These are phyloP conservation scores for Chytriomyces sp. DNA, from an alignment of 192 early-diverging fungal species.

Conservation along the genomic window DNA sequence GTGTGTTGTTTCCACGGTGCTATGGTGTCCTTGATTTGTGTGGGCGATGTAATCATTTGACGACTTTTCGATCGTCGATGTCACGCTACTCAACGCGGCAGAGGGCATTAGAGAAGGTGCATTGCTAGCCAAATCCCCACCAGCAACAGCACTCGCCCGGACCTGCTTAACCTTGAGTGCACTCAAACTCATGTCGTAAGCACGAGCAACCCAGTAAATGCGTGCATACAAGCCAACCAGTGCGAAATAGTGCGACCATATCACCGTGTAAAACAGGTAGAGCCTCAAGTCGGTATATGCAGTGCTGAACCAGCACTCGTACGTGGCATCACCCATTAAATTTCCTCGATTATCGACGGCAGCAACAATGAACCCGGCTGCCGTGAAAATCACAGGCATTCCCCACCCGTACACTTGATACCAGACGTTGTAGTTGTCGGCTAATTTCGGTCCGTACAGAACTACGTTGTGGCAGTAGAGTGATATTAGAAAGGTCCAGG, in stretches of 20 bases:
- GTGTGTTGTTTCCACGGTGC: too few relatives aligned
- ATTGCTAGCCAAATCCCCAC: too few relatives aligned
- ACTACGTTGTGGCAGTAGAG: constrained; percentile 7
- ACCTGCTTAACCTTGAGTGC: too few relatives aligned
- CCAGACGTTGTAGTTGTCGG: not conserved
- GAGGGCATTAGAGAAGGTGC: not conserved
- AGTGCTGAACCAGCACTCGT: constrained; percentile 3
- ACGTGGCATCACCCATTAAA: not conserved
- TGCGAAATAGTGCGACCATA: not conserved
- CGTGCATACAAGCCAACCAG: not conserved
- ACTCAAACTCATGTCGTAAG: too few relatives aligned
- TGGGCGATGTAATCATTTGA: too few relatives aligned
- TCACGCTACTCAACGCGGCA: too few relatives aligned
- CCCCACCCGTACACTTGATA: constrained; percentile 4
- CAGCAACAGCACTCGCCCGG: too few relatives aligned
- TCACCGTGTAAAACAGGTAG: not conserved
- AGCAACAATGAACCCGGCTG: not conserved
- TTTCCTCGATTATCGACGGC: not conserved
- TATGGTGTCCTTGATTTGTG: too few relatives aligned
- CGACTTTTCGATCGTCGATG: too few relatives aligned
- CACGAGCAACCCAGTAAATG: too few relatives aligned
- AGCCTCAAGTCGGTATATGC: not conserved
- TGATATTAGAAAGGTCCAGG: constrained; percentile 11
- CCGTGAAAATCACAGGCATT: not conserved
- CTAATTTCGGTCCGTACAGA: not conserved